phyloP scores from a whole-genome alignment of 768 basidiomycete species.

The Trametes maxima region DNA sequence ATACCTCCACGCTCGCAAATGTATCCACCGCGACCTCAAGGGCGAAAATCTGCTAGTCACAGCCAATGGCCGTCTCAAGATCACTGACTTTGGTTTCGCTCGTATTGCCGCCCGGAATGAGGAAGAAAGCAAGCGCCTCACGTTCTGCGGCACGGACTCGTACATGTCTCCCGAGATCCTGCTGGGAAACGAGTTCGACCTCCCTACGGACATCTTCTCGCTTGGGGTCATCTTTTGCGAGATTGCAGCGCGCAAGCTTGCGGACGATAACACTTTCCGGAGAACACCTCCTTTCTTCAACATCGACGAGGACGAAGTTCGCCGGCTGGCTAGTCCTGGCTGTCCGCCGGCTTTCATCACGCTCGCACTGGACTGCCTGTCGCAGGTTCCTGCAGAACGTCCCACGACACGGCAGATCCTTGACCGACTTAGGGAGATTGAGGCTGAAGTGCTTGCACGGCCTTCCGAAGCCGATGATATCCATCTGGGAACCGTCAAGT shows the following conservation, averaged over 20 bases:
- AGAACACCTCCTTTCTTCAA: slow-evolving; percentile 79
- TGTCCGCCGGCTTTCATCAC: slow-evolving; percentile 80
- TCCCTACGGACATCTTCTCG: slow-evolving; percentile 94
- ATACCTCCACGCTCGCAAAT: slow-evolving; percentile 93
- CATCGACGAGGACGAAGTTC: slow-evolving; percentile 76
- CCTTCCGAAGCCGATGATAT: slow-evolving; percentile 65
- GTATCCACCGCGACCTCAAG: slow-evolving; percentile 90
- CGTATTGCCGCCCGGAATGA: slow-evolving; percentile 91
- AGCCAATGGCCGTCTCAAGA: slow-evolving; percentile 90
- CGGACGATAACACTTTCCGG: slow-evolving; percentile 79
- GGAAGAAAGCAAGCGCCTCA: slow-evolving; percentile 84
- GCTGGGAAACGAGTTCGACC: slow-evolving; percentile 87
- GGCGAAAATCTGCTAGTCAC: slow-evolving; percentile 98
- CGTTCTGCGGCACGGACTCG: slow-evolving; percentile 87
- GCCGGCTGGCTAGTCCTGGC: slow-evolving; percentile 61
- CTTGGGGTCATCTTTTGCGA: slow-evolving; percentile 93
- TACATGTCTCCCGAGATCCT: slow-evolving; percentile 99
- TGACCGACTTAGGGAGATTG: slow-evolving; percentile 76
- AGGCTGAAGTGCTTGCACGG: slow-evolving; percentile 76
- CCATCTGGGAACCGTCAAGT: slow-evolving; percentile 85
- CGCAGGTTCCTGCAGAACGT: slow-evolving; percentile 61
- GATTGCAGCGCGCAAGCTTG: slow-evolving; percentile 81
- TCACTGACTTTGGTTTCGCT: slow-evolving; percentile 98
- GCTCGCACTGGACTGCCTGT: slow-evolving; percentile 78
- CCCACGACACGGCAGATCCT: slow-evolving; percentile 82